Conservation (phyloP, 345 rosid species). For the Pistacia atlantica region DNA sequence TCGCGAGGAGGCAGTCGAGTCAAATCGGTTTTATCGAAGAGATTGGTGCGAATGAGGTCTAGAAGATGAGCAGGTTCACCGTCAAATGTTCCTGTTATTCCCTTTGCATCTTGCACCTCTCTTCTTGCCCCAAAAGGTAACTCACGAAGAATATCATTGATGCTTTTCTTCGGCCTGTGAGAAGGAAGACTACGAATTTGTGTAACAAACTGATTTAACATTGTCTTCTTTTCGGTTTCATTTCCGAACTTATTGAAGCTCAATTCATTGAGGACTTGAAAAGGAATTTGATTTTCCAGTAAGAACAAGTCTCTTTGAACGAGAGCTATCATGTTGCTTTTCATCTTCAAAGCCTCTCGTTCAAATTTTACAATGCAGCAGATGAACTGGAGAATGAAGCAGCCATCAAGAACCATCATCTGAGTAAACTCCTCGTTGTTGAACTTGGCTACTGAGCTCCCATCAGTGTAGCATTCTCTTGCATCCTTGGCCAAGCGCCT, state of each 20-base stretch:
- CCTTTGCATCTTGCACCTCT: too few relatives aligned
- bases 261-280: slow-evolving; percentile 10
- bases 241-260: too few relatives aligned
- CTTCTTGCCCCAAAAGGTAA: background rate
- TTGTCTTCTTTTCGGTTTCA: background rate
- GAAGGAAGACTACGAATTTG: background rate
- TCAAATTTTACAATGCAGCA: background rate
- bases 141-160: background rate
- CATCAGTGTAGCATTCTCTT: background rate
- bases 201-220: background rate
- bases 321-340: background rate
- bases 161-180: background rate
- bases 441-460: background rate
- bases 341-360: background rate
- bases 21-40: background rate
- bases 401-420: slow-evolving; percentile 22
- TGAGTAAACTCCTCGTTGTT: slow-evolving; percentile 5
- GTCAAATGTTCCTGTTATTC: background rate
- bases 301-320: slow-evolving; percentile 25
- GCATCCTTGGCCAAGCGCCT: background rate
- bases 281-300: slow-evolving; percentile 38
- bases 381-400: background rate
- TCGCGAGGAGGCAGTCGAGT: background rate
- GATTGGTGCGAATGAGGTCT: background rate
- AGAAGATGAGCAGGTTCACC: slow-evolving; percentile 17